Percentiles rank a stretch among this genome's conserved stretches.
Conservation (phyloP, 371 early-diverging fungal species). For the Actinomucor elegans region DNA sequence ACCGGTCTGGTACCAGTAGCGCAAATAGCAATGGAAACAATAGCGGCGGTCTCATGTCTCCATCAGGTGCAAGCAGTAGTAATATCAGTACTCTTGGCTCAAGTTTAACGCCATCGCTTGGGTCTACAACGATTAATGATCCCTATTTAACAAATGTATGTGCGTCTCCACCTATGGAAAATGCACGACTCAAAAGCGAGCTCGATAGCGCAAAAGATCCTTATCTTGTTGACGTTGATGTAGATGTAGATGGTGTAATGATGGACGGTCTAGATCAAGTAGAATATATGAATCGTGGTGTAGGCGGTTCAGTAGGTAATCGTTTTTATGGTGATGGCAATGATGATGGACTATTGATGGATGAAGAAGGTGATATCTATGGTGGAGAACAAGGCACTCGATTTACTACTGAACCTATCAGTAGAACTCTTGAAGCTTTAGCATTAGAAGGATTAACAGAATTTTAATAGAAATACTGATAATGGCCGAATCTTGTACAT, state of each 20-base stretch:
- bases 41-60: not conserved
- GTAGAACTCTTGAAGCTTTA: constrained; percentile 44
- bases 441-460: constrained; percentile 44
- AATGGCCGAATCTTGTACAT: not conserved
- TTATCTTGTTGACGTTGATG: constrained; percentile 50
- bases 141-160: not conserved
- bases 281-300: constrained; percentile 33
- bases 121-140: constrained; percentile 9
- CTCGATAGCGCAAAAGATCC: constrained; percentile 24
- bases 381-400: constrained; percentile 16
- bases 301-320: constrained; percentile 2
- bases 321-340: constrained; percentile 24
- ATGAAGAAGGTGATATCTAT: constrained; percentile 29
- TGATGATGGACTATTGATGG: constrained; percentile 18
- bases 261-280: constrained; percentile 51
- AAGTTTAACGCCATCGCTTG: too few relatives aligned
- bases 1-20: constrained; percentile 8
- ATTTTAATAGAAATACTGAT: constrained; percentile 13
- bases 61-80: not conserved
- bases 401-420: constrained; percentile 33
- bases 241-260: constrained; percentile 53
- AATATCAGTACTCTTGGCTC: not conserved
- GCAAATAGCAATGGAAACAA: constrained; percentile 6
- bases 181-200: not conserved
- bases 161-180: not conserved